These are phyloP conservation scores for Setomelanomma holmii DNA, from an alignment of 2,329 filamentous ascomycete species.

Conservation along the genomic window DNA sequence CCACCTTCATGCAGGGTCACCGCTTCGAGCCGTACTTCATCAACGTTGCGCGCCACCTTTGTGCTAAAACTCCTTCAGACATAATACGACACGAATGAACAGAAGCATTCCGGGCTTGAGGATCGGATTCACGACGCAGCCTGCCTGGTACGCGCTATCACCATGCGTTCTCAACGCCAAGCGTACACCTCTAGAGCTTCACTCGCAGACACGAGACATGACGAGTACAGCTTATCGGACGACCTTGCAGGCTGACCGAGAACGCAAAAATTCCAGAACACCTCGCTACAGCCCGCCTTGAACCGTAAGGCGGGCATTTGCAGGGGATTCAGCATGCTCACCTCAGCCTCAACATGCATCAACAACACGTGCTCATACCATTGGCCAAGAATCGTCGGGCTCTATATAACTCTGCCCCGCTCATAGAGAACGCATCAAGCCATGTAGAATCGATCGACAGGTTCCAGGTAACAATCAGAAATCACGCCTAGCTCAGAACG, in stretches of 20 bases:
- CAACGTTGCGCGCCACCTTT: no score
- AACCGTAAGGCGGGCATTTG: background rate
- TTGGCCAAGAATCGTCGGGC: slow-evolving; percentile 1
- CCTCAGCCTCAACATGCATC: slow-evolving; percentile 4
- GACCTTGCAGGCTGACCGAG: background rate
- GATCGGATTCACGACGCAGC: no score
- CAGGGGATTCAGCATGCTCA: background rate
- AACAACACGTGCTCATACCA: background rate
- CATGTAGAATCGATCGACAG: slow-evolving; percentile 1
- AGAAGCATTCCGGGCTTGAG: no score
- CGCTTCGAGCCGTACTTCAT: background rate
- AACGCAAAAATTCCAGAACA: no score
- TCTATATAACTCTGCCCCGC: slow-evolving; percentile 1
- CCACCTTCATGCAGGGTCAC: background rate
- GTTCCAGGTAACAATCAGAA: background rate
- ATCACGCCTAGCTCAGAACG: background rate
- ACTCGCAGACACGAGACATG: no score
- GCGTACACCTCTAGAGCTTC: background rate
- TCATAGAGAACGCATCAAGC: background rate
- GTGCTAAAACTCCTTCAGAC: background rate
- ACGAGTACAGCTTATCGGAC: background rate
- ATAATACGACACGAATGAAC: no score
- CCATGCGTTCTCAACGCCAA: no score
- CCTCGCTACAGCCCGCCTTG: background rate
- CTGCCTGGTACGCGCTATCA: no score